These are phyloP conservation scores for Roridomyces roridus DNA, from an alignment of 768 basidiomycete genomes.

Conservation along the genomic window DNA sequence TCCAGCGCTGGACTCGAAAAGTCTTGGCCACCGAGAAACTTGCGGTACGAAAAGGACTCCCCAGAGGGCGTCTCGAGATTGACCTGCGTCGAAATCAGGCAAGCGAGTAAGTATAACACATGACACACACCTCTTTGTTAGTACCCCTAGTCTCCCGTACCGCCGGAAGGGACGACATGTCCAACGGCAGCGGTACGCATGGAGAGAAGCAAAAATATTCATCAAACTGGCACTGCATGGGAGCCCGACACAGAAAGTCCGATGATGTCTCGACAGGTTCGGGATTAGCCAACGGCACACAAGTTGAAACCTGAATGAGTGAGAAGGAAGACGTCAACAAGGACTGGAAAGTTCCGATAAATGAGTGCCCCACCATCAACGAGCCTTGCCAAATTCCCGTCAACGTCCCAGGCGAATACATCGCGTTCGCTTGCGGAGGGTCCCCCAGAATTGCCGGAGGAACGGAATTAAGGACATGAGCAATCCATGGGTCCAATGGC, in stretches of 20 bases:
- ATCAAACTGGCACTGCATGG: constrained; percentile 55
- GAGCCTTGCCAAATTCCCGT: constrained; percentile 67
- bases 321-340: background rate
- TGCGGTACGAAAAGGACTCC: constrained; percentile 34
- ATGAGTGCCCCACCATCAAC: constrained; percentile 52
- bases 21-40: constrained; percentile 14
- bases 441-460: constrained; percentile 8
- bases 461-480: constrained; percentile 9
- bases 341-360: constrained; percentile 7
- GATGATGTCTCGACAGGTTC: background rate
- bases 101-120: too few species aligned
- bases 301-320: constrained; percentile 11
- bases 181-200: constrained; percentile 35
- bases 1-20: constrained; percentile 28
- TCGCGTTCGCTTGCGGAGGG: constrained; percentile 29
- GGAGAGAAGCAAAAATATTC: constrained; percentile 52
- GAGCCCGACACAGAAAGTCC: constrained; percentile 49
- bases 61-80: constrained; percentile 23
- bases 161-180: background rate
- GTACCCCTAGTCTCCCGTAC: background rate
- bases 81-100: background rate
- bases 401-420: constrained; percentile 48
- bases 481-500: constrained; percentile 12
- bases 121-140: background rate
- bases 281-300: constrained; percentile 14